Conservation (phyloP, 1,284 basidiomycete species). For the Lentinula novae-zelandiae region DNA sequence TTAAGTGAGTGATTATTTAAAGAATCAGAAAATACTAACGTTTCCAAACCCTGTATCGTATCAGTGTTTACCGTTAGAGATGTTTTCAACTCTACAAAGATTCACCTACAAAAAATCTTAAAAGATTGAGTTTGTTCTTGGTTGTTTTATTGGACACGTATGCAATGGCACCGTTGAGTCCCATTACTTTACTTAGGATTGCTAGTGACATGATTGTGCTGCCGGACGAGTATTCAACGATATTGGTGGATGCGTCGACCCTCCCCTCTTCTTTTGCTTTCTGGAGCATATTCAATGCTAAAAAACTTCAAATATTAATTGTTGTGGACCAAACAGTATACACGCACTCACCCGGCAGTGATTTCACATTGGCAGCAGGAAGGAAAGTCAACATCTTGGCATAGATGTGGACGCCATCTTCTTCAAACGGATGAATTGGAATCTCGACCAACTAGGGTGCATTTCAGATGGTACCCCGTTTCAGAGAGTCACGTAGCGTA, state of each 20-base stretch:
- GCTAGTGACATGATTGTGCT: conserved; percentile 24
- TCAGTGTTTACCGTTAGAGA: neutral
- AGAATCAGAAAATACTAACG: neutral
- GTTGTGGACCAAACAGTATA: neutral
- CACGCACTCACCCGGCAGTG: conserved; percentile 18
- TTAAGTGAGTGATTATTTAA: neutral
- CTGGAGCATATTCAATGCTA: conserved; percentile 24
- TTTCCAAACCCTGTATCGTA: neutral
- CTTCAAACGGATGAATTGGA: neutral
- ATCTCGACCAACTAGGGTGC: neutral
- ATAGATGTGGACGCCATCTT: conserved; percentile 23
- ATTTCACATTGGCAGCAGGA: conserved; percentile 23
- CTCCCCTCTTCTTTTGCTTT: conserved; percentile 20
- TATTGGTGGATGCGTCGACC: conserved; percentile 19
- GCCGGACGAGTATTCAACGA: conserved; percentile 24
- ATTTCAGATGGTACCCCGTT: neutral
- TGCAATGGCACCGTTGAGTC: conserved; percentile 21
- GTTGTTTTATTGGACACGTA: conserved; percentile 25
- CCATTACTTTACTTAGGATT: conserved; percentile 20
- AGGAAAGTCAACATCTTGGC: conserved; percentile 22
- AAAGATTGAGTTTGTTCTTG: conserved; percentile 19
- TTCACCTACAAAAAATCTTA: conserved; percentile 22
- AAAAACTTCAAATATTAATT: neutral
- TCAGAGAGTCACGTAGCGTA: neutral
- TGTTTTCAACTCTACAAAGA: neutral